Evolutionary conservation across 768 basidiomycete genomes (phyloP), one percentile per base, ranked within the genome.

Genomic region (Leccinum variicolor): DNA sequence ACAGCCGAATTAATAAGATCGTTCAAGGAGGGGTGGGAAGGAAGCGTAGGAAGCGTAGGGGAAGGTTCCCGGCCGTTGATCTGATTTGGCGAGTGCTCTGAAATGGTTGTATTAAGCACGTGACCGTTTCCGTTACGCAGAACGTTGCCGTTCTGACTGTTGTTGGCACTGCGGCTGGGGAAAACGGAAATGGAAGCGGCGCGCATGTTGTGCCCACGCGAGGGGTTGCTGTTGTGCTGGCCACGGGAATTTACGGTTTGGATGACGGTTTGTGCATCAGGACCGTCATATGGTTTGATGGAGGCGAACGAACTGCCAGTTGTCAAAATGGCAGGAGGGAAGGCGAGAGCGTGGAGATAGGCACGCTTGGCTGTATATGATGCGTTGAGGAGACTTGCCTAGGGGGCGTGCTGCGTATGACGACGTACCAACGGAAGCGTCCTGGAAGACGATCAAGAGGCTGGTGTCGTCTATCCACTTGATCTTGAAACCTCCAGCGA

Each of bases 391-490:
- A 46, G 23, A 34, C 21, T 28, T 10, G 46, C 14, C 46, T 53
- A 36, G 58, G 58, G 31, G 4, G 50, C 31, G 47, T 25, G n/a
- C 50, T n/a, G 31, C 6, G 17, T 45, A 61, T 49, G 53, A 57
- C 45, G 51, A 81, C 95, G 79, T 69, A 98, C 97, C 96, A 46
- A 89, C 81, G 50, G 81, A 78, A 55, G 97, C 85, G 75, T 98
- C 97, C 62, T 84, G 83, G 71, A 99, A 99, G 55, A 99, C 97
- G 64, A 97, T 89, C 65, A 95, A 77, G 41, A 96, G 89, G 69
- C 91, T 95, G 36, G 92, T 94, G 74, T 99, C 97, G 74, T 99
- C 95, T 66, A 85, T 83, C 97, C 97, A 99, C 73, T 99, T 99
- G 72, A 99, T 95, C 81, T 95, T 94, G 79, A 96, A 97, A 23